Conservation (phyloP, 192 early-diverging fungal species). For the Mortierella antarctica region DNA sequence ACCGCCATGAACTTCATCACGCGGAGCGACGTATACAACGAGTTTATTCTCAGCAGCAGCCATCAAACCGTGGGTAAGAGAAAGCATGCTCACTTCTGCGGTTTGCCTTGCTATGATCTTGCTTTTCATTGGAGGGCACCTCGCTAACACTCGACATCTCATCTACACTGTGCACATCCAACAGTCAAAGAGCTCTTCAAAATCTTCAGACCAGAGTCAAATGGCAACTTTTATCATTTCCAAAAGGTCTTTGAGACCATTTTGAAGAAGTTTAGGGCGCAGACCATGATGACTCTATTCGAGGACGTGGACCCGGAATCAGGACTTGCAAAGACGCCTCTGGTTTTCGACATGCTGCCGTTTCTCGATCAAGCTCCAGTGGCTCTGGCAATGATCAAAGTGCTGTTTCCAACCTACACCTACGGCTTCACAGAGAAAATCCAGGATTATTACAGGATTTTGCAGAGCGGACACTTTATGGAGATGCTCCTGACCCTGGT, state of each 20-base stretch:
- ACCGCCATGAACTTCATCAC: conserved; percentile 50
- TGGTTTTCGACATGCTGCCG: conserved; percentile 48
- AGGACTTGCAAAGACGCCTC: conserved; percentile 16
- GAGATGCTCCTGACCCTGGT: conserved; percentile 47
- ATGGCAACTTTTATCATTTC: conserved; percentile 53
- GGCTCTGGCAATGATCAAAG: conserved; percentile 23
- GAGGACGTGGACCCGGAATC: conserved; percentile 34
- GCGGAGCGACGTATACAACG: conserved; percentile 47
- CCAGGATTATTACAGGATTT: conserved; percentile 25
- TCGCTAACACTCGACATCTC: neutral
- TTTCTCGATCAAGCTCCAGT: conserved; percentile 44
- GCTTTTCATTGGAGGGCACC: neutral
- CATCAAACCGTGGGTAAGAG: conserved; percentile 40
- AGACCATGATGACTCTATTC: conserved; percentile 47
- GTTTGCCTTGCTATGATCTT: neutral
- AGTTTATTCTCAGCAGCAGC: conserved; percentile 44
- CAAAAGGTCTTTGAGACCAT: conserved; percentile 51
- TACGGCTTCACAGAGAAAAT: conserved; percentile 45
- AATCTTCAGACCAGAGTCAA: conserved; percentile 47
- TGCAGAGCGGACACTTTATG: conserved; percentile 35
- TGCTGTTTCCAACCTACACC: conserved; percentile 37
- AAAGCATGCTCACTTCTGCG: neutral
- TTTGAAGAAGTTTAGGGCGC: conserved; percentile 39
- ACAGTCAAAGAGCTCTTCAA: conserved; percentile 48
- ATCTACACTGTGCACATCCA: too few species aligned